Evolutionary conservation across 768 basidiomycete species (phyloP).

Genomic region (Boletus reticulatus): DNA sequence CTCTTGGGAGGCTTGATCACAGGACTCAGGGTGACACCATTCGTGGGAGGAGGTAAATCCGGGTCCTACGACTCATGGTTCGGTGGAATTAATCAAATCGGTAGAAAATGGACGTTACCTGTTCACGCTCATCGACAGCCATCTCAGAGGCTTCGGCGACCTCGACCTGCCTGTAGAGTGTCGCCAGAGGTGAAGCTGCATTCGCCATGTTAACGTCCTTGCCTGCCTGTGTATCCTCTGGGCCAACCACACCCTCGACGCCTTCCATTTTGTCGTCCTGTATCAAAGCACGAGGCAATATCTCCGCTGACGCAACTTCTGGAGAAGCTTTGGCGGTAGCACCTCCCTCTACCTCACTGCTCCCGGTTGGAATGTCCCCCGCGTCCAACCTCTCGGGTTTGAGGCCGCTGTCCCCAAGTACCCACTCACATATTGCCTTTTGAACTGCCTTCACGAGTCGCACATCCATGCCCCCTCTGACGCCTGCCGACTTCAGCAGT

Average conservation of each 20-base stretch:
- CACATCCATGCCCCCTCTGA: conserved; percentile 38
- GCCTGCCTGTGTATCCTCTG: background rate
- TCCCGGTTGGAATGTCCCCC: background rate
- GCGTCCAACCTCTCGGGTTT: conserved; percentile 8
- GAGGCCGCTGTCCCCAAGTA: conserved; percentile 18
- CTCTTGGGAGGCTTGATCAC: conserved; percentile 14
- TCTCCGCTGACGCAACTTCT: background rate
- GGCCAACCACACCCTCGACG: conserved; percentile 2
- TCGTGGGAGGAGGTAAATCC: background rate
- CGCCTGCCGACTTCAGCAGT: conserved; percentile 31
- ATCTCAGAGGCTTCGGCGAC: conserved; percentile 8
- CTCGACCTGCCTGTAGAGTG: conserved; percentile 3
- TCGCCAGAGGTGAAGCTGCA: background rate
- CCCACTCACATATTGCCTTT: conserved; percentile 27
- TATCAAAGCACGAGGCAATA: background rate
- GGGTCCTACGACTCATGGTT: conserved; percentile 7
- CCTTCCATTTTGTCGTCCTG: conserved; percentile 20
- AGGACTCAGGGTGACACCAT: conserved; percentile 8
- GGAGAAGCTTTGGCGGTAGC: background rate
- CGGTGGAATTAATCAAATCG: background rate
- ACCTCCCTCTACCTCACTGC: background rate
- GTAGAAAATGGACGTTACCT: conserved; percentile 18
- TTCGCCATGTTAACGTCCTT: background rate
- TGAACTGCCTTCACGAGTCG: conserved; percentile 39
- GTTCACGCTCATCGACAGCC: conserved; percentile 13